Conservation (phyloP, 805 yeast species). For the Brettanomyces anomalus region DNA sequence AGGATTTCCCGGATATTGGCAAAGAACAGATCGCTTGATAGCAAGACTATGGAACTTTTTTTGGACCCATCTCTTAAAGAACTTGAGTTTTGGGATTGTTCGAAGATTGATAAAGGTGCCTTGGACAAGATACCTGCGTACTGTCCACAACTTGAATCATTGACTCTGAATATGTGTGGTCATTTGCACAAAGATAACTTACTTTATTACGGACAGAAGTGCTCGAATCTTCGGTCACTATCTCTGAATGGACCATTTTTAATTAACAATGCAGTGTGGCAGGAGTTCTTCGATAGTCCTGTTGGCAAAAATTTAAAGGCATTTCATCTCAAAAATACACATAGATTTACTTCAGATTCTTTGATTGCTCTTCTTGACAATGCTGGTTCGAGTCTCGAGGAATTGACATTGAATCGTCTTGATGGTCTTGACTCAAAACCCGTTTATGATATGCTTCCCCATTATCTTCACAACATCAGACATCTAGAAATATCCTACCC, state of each 20-base stretch:
- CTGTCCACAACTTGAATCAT: slow-evolving; percentile 61
- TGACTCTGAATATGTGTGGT: slow-evolving; percentile 88
- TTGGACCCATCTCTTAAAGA: slow-evolving; percentile 46
- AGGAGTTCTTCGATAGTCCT: slow-evolving; percentile 48
- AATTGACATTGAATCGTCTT: slow-evolving; percentile 54
- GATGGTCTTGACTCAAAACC: slow-evolving; percentile 59
- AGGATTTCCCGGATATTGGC: slow-evolving; percentile 71
- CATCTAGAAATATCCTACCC: slow-evolving; percentile 66
- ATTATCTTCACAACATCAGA: slow-evolving; percentile 44
- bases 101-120: slow-evolving; percentile 59
- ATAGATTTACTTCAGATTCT: slow-evolving; percentile 65
- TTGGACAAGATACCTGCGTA: slow-evolving; percentile 62
- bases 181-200: slow-evolving; percentile 74
- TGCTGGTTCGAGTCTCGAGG: slow-evolving; percentile 47
- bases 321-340: slow-evolving; percentile 72
- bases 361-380: slow-evolving; percentile 52
- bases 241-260: slow-evolving; percentile 87
- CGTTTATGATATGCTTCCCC: slow-evolving; percentile 57
- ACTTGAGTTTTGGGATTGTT: slow-evolving; percentile 89
- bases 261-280: slow-evolving; percentile 72
- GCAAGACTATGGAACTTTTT: slow-evolving; percentile 65
- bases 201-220: slow-evolving; percentile 49
- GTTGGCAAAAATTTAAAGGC: slow-evolving; percentile 45
- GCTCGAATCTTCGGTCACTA: slow-evolving; percentile 44
- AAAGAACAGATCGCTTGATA: slow-evolving; percentile 71